phyloP scores from a whole-genome alignment of 2,329 filamentous ascomycete genomes.

The Xylariaceae sp. region DNA sequence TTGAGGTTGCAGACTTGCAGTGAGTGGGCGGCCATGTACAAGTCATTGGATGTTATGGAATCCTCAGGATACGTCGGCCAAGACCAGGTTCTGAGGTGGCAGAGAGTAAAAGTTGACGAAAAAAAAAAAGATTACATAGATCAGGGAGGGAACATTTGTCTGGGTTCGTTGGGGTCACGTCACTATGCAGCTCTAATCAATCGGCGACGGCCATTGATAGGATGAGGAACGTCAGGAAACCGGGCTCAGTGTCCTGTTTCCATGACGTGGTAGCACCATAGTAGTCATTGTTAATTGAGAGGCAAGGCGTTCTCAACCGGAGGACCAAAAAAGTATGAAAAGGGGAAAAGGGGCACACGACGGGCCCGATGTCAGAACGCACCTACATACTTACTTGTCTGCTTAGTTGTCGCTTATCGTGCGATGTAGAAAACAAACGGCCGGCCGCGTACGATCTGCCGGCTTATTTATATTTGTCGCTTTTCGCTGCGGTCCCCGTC shows the following conservation, averaged over 20 bases:
- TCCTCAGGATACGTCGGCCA: slow-evolving; percentile 51
- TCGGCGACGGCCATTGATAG: not conserved
- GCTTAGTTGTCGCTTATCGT: slow-evolving; percentile 1
- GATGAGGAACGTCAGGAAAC: not conserved
- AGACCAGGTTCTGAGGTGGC: slow-evolving; percentile 34
- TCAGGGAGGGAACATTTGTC: not conserved
- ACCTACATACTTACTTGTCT: not conserved
- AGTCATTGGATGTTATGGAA: slow-evolving; percentile 43
- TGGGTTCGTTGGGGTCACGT: not conserved
- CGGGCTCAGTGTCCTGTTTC: not conserved
- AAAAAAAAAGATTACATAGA: not conserved
- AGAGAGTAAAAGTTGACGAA: slow-evolving; percentile 2
- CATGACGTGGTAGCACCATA: not conserved
- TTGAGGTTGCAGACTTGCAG: slow-evolving; percentile 32
- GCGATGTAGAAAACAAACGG: not conserved
- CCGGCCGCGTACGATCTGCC: not conserved
- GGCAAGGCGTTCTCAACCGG: not conserved
- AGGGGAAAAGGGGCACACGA: not conserved
- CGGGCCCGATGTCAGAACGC: too few relatives aligned
- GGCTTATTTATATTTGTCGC: not conserved
- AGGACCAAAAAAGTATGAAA: not conserved
- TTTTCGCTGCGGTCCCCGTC: not conserved
- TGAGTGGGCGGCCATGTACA: slow-evolving; percentile 51
- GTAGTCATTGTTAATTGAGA: not conserved
- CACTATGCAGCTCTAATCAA: not conserved